Conservation (phyloP, 1,284 basidiomycete species). For the Uromyces viciae-fabae region DNA sequence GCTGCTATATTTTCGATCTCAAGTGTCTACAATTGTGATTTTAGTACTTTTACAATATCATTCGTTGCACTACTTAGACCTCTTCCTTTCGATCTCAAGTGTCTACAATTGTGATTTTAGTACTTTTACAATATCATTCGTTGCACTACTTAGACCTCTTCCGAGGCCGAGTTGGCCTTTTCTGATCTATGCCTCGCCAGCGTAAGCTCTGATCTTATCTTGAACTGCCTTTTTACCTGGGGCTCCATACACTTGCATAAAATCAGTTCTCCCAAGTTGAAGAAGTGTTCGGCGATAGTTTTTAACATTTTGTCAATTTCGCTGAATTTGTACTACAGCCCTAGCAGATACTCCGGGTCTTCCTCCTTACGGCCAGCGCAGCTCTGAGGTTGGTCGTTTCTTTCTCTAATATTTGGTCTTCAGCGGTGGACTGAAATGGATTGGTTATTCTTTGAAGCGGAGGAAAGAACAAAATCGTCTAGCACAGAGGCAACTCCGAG, state of each 20-base stretch:
- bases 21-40: neutral
- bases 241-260: too few relatives aligned
- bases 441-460: slow-evolving; percentile 10
- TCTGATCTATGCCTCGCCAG: slow-evolving; percentile 17
- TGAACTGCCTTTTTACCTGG: too few relatives aligned
- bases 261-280: too few relatives aligned
- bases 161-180: too few relatives aligned
- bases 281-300: too few relatives aligned
- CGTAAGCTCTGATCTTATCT: slow-evolving; percentile 11
- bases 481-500: slow-evolving; percentile 42
- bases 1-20: neutral
- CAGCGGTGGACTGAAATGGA: neutral
- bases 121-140: too few relatives aligned
- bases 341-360: slow-evolving; percentile 38
- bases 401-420: neutral
- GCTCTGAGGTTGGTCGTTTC: slow-evolving; percentile 29
- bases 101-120: neutral
- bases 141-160: too few relatives aligned
- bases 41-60: too few relatives aligned
- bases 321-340: too few relatives aligned
- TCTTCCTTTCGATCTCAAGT: slow-evolving; percentile 6
- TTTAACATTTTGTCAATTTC: too few relatives aligned
- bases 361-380: slow-evolving; percentile 45
- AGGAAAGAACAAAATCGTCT: slow-evolving; percentile 44
- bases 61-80: too few relatives aligned